phyloP scores from a whole-genome alignment of 768 basidiomycete species.

The Mycena amicta region DNA sequence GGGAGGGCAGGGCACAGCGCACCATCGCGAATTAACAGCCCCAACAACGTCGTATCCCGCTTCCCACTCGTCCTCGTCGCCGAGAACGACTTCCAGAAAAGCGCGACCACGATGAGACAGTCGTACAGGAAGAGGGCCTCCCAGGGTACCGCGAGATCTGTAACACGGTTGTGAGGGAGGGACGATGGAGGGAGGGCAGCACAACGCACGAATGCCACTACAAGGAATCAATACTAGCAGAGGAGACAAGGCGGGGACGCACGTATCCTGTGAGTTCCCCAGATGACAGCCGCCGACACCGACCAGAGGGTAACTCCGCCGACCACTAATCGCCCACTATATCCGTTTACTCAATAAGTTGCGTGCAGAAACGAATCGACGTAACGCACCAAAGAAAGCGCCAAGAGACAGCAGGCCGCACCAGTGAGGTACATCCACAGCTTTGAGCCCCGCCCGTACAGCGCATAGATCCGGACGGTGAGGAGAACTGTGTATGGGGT shows the following conservation, averaged over 20 bases:
- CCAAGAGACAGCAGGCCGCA: neutral
- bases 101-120: neutral
- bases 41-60: neutral
- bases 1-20: neutral
- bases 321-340: conserved; percentile 14
- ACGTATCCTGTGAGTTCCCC: conserved; percentile 1
- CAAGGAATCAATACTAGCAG: neutral
- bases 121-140: conserved; percentile 14
- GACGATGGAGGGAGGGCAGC: neutral
- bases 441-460: conserved; percentile 3
- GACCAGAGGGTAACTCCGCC: conserved; percentile 1
- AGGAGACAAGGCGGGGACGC: neutral
- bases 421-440: neutral
- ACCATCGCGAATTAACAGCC: conserved; percentile 11
- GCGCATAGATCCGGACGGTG: conserved; percentile 11
- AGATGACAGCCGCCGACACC: conserved; percentile 11
- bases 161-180: neutral
- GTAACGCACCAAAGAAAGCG: conserved; percentile 2
- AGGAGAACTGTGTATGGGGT: conserved; percentile 3
- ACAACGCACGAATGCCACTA: conserved; percentile 7
- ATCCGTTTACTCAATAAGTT: no score
- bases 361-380: neutral
- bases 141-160: conserved; percentile 16
- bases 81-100: conserved; percentile 7
- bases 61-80: neutral